A percentile compares a stretch with the other conserved stretches of the same genome.
These are phyloP conservation scores for Populus hybrid DNA, from an alignment of 441 rosid species.

Conservation along the genomic window DNA sequence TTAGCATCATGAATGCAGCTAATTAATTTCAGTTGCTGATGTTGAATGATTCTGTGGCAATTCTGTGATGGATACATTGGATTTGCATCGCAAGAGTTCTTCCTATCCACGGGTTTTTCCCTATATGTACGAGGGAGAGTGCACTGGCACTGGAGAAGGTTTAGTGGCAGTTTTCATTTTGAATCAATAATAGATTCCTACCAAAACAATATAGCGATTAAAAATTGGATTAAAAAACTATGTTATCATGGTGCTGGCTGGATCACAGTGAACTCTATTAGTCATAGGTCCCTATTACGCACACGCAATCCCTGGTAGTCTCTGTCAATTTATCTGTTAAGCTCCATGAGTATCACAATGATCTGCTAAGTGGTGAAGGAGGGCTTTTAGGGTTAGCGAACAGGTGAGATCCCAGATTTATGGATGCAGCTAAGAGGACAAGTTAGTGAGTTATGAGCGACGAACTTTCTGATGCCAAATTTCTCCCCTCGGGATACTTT, in stretches of 20 bases:
- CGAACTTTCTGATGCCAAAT: conserved; percentile 4
- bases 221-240: neutral
- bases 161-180: no score
- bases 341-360: neutral
- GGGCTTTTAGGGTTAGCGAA: neutral
- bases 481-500: neutral
- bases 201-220: neutral
- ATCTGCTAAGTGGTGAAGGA: neutral
- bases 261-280: neutral
- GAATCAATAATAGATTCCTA: no score
- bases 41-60: neutral
- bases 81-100: neutral
- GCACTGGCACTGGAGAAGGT: neutral
- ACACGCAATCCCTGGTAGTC: neutral
- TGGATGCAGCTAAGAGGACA: neutral
- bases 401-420: neutral
- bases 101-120: neutral
- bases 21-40: neutral
- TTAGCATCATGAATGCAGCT: neutral
- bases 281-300: no score
- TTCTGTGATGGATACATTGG: neutral
- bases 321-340: neutral
- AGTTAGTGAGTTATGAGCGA: neutral
- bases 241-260: neutral
- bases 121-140: neutral